Conservation (phyloP, 2,329 filamentous ascomycete species). For the Colletotrichum agaves region DNA sequence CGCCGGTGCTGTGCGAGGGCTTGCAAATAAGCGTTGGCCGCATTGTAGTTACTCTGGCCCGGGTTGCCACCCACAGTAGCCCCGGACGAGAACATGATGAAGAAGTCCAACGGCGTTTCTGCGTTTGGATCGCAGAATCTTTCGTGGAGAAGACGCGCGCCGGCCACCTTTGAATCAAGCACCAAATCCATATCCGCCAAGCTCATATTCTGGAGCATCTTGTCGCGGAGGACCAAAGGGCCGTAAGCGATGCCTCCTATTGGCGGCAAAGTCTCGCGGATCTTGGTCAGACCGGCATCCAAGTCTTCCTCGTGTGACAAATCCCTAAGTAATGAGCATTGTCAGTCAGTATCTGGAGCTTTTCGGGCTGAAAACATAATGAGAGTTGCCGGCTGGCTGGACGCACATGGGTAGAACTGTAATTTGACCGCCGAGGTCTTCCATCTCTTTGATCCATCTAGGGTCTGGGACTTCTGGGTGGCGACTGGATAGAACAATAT, state of each 20-base stretch:
- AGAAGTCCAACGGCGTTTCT: conserved; percentile 48
- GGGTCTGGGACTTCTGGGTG: conserved; percentile 41
- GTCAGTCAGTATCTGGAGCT: neutral
- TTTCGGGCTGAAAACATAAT: neutral
- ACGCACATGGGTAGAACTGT: conserved; percentile 31
- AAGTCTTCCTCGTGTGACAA: conserved; percentile 34
- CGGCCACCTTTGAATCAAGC: conserved; percentile 49
- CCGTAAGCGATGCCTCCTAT: conserved; percentile 56
- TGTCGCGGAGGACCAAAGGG: conserved; percentile 56
- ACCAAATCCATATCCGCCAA: conserved; percentile 41
- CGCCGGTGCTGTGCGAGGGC: conserved; percentile 49
- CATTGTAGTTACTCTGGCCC: conserved; percentile 56
- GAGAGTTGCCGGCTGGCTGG: neutral
- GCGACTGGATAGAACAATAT: conserved; percentile 50
- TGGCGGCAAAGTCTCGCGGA: conserved; percentile 41
- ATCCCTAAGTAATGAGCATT: neutral
- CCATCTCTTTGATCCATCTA: conserved; percentile 21
- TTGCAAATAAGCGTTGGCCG: conserved; percentile 56
- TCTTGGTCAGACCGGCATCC: conserved; percentile 35
- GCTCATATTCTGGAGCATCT: conserved; percentile 44
- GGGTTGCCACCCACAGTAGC: conserved; percentile 43
- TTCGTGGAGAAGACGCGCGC: conserved; percentile 45
- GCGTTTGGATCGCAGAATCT: conserved; percentile 42
- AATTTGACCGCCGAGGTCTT: conserved; percentile 8
- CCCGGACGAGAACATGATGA: conserved; percentile 49